Evolutionary conservation across 129 eudicot genomes (phyloP), one percentile per base, ranked within the genome.

Genomic region (Artemisia tridentata): DNA sequence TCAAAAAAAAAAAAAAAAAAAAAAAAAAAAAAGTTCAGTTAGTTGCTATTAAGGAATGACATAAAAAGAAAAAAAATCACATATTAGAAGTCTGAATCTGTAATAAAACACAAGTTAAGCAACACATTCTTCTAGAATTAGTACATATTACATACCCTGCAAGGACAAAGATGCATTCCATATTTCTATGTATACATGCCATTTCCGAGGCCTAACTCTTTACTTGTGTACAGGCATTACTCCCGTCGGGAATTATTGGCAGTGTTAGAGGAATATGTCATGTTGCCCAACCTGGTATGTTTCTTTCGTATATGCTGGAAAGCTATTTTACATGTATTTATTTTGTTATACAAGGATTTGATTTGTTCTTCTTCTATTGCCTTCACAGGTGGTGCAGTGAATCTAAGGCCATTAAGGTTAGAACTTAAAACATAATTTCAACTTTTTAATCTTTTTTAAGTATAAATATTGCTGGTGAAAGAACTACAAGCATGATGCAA

Each of bases 381-480:
- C 45, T 59, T 68, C n/a, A 67, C 81, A 88, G 95, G 95, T 49
- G 62, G 72, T 25, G 51, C 79, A 47, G 41, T 49, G 34, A 82
- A 68, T 72, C 31, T 75, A 65, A 75, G 78, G 75, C 88, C 90
- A 20, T 80, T 73, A 74, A 88, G 90, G 95, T 88, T 71, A 75
- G 88, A 63, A 52, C 76, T 88, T 71, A 68, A 85, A 67, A 52
- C 76, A 50, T 38, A 46, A n/a, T 41, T 47, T 13, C 20, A 3
- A 41, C 49, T 29, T 41, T 59, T 69, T 2, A 10, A 15, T 34
- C 5, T 0, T 74, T 29, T 17, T 59, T 51, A 25, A 46, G 5
- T 66, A 17, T 45, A 8, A 16, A 16, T 20, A 54, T 41, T 46
- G 49, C 49, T 75, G 59, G 4, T 2, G 41, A 55, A 62, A 66